Evolutionary conservation across 2,329 filamentous ascomycete species (phyloP).

Genomic region (Cordyceps javanica): DNA sequence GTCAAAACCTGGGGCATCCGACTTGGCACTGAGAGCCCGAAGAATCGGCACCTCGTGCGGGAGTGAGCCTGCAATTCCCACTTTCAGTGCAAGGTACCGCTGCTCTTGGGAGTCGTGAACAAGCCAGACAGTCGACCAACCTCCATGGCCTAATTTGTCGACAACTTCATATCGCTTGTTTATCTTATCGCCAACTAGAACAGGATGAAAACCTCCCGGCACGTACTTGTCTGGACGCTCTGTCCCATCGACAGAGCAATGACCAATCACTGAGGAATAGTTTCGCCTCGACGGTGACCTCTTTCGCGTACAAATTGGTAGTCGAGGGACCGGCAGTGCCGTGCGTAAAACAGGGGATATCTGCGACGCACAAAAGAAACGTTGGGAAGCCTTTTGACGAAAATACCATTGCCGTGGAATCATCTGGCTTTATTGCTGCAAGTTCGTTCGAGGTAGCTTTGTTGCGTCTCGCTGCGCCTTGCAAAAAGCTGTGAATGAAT

Average conservation of each 20-base stretch:
- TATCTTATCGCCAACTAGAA: constrained; percentile 8
- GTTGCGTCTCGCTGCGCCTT: background rate
- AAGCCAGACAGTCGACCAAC: constrained; percentile 15
- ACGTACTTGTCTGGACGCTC: background rate
- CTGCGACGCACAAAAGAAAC: background rate
- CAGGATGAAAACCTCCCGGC: constrained; percentile 12
- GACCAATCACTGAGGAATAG: background rate
- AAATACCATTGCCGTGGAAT: background rate
- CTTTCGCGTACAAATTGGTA: background rate
- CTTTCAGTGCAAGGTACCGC: constrained; percentile 11
- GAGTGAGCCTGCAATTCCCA: constrained; percentile 10
- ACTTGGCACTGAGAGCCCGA: background rate
- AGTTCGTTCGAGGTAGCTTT: background rate
- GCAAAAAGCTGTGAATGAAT: background rate
- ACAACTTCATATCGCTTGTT: constrained; percentile 14
- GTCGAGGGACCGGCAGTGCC: background rate
- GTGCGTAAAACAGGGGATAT: background rate
- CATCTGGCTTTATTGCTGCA: background rate
- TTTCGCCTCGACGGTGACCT: background rate
- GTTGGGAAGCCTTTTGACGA: background rate
- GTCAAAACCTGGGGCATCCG: background rate
- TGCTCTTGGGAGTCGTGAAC: constrained; percentile 7
- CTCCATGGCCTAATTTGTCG: constrained; percentile 14
- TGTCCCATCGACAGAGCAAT: background rate
- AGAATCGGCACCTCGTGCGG: background rate